These are phyloP conservation scores for Hibiscus tridactylites DNA, from an alignment of 345 rosid species.

Conservation along the genomic window DNA sequence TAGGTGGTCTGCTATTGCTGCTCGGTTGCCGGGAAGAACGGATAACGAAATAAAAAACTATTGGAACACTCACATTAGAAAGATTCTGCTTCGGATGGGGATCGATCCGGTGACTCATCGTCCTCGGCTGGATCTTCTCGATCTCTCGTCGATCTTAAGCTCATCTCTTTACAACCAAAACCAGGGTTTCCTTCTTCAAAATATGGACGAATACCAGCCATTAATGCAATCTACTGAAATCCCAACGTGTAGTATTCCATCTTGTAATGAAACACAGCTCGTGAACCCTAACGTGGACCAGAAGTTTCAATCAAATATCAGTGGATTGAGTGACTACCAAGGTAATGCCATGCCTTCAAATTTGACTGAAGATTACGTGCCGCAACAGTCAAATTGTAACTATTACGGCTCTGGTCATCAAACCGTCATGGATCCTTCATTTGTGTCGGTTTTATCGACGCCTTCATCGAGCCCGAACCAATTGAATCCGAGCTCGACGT, in stretches of 20 bases:
- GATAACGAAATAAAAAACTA: constrained; percentile 77
- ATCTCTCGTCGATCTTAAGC: constrained; percentile 48
- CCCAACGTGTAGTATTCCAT: constrained; percentile 24
- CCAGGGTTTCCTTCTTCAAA: constrained; percentile 24
- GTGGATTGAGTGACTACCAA: constrained; percentile 15
- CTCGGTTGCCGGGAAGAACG: constrained; percentile 76
- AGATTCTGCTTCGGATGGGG: constrained; percentile 70
- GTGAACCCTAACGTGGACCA: constrained; percentile 14
- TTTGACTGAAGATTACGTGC: constrained; percentile 25
- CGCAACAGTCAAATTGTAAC: constrained; percentile 7
- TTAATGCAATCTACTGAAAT: constrained; percentile 26
- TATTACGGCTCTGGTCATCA: constrained; percentile 13
- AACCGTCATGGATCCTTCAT: constrained; percentile 28
- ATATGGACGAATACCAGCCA: constrained; percentile 16
- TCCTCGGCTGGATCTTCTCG: constrained; percentile 65
- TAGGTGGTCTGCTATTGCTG: constrained; percentile 81
- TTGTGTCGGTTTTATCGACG: constrained; percentile 45
- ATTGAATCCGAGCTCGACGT: constrained; percentile 22
- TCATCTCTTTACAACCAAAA: constrained; percentile 38
- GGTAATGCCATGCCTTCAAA: constrained; percentile 25
- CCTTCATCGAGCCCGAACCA: constrained; percentile 46
- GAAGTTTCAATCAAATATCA: constrained; percentile 11
- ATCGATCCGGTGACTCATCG: constrained; percentile 78
- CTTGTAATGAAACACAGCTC: constrained; percentile 22
- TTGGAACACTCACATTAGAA: constrained; percentile 80